Evolutionary conservation across 2,329 filamentous ascomycete genomes (phyloP).

Genomic region (Claviceps pusilla): DNA sequence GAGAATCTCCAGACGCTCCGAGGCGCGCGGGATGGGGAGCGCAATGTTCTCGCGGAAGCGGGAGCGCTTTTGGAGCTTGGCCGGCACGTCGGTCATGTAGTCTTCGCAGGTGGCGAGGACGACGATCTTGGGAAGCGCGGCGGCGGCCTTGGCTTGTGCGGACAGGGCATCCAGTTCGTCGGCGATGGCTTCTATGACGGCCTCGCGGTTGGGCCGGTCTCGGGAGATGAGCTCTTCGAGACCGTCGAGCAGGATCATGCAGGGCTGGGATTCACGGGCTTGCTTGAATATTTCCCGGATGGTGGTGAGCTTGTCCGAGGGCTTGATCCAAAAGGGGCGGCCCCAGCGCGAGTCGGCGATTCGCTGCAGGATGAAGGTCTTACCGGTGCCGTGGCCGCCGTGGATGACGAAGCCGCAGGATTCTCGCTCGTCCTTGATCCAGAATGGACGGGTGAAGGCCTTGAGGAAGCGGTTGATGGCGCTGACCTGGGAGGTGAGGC

Average conservation of each 20-base stretch:
- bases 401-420: conserved; percentile 56
- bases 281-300: conserved; percentile 56
- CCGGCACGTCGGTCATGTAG: conserved; percentile 57
- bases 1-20: conserved; percentile 60
- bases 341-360: conserved; percentile 57
- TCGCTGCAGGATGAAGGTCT: conserved; percentile 56
- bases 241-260: conserved; percentile 65
- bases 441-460: conserved; percentile 31
- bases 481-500: conserved; percentile 47
- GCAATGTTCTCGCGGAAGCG: conserved; percentile 55
- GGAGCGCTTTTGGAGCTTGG: conserved; percentile 47
- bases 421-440: conserved; percentile 16
- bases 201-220: conserved; percentile 34
- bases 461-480: conserved; percentile 52
- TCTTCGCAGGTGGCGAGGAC: conserved; percentile 62
- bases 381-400: conserved; percentile 73
- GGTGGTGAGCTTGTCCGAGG: conserved; percentile 38
- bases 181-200: conserved; percentile 34
- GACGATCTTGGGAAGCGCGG: conserved; percentile 41
- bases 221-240: conserved; percentile 55
- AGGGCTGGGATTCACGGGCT: conserved; percentile 54
- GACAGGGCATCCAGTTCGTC: conserved; percentile 42
- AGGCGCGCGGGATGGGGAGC: conserved; percentile 60
- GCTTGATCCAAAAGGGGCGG: conserved; percentile 46
- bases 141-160: conserved; percentile 19